Evolutionary conservation across 306 rosid genomes (phyloP).

Genomic region (Rosa chinensis): DNA sequence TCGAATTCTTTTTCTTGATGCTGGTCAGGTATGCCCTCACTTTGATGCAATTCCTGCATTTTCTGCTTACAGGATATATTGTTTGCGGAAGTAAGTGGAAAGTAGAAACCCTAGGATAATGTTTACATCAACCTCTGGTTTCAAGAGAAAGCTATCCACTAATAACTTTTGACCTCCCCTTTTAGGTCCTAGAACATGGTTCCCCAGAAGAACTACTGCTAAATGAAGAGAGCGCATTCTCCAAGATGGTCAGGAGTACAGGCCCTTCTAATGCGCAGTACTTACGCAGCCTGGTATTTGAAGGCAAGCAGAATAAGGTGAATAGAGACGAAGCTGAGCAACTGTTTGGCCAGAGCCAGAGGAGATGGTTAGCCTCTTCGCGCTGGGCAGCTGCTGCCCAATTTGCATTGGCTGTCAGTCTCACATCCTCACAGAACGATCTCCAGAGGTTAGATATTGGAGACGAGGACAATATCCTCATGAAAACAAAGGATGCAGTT

Average conservation of each 20-base stretch:
- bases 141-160: not conserved
- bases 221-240: constrained; percentile 64
- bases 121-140: not conserved
- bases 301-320: constrained; percentile 26
- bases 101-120: not conserved
- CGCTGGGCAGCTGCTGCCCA: constrained; percentile 71
- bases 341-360: constrained; percentile 27
- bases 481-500: constrained; percentile 64
- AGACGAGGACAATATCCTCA: constrained; percentile 37
- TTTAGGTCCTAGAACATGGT: constrained; percentile 68
- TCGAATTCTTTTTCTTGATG: constrained; percentile 67
- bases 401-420: constrained; percentile 65
- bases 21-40: constrained; percentile 59
- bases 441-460: constrained; percentile 40
- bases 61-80: not conserved
- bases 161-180: not conserved
- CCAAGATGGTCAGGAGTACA: constrained; percentile 81
- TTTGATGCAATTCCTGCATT: constrained; percentile 2
- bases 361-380: constrained; percentile 36
- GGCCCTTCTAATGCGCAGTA: constrained; percentile 80
- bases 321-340: constrained; percentile 22
- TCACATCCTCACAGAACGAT: constrained; percentile 54
- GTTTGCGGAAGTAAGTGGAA: not conserved
- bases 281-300: constrained; percentile 53
- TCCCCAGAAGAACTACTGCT: constrained; percentile 58